Base-by-base conservation (phyloP, 2,329 filamentous ascomycete species). In the Fusarium setosum region DNA sequence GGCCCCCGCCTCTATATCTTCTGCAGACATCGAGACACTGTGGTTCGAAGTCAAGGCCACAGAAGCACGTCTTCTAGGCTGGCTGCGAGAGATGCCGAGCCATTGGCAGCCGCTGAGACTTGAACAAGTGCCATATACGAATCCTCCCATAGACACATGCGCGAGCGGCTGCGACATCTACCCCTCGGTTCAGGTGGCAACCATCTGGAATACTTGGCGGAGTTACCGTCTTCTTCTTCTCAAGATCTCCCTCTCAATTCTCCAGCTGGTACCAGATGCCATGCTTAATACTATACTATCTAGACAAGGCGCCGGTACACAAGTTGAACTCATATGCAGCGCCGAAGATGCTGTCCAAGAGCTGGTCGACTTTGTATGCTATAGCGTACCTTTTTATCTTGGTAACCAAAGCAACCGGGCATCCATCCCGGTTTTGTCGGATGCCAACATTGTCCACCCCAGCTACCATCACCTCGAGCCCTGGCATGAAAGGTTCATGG, bases 171-270 rank as follows among this genome's bases (percentile, higher is more conserved):
- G 51, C n/a, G 56, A 63, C 4, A 18, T 56, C 2, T 60, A 60
- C 31, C 40, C 48, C 4, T 60, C 60, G 3, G 47, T 63, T 18
- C 47, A 55, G 18, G 44, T 63, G 4, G 56, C 51, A 23, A 26
- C 45, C 4, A 41, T 56, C 10, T 63, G 56, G 56, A 60, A 63
- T n/a, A 56, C 40, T 13, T 63, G 60, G 60, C 54, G 60, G 20
- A 51, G 56, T 9, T 63, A 56, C 24, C 51, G 56, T 8, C 47
- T 63, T 5, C 50, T 56, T 10, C 31, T 63, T 2, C 37, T 60
- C 17, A 44, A 52, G 12, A 63, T 60, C 21, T 38, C 37, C 11
- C 48, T 60, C 15, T 21, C 54, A 4, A 48, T 63, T 11, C 26
- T 55, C 4, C 18, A 59, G 34, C n/a, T 38, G 2, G 29, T 37